These are phyloP conservation scores for Jamesozyma piceae DNA, from an alignment of 805 yeast genomes.

Conservation along the genomic window DNA sequence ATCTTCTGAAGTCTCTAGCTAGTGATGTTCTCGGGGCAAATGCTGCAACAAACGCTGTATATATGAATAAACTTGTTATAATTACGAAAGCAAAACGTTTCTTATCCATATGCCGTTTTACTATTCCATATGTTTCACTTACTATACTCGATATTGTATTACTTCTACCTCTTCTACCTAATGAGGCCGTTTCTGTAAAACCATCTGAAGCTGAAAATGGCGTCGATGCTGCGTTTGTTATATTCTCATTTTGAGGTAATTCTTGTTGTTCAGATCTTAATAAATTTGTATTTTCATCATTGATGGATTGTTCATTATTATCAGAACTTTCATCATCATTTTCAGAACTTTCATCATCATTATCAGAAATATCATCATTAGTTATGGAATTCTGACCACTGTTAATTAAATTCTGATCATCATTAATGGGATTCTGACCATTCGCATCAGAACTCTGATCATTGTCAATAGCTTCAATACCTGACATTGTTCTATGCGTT, in stretches of 20 bases:
- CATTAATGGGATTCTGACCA: too few relatives aligned
- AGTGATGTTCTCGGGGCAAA: slow-evolving; percentile 81
- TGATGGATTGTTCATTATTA: too few relatives aligned
- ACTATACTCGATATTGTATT: slow-evolving; percentile 24
- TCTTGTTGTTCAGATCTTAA: too few relatives aligned
- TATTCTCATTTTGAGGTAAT: too few relatives aligned
- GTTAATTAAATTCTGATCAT: too few relatives aligned
- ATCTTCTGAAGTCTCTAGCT: slow-evolving; percentile 66
- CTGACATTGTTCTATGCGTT: too few relatives aligned
- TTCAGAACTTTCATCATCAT: not conserved
- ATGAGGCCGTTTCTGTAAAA: not conserved
- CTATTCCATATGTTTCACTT: slow-evolving; percentile 19
- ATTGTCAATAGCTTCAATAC: too few relatives aligned
- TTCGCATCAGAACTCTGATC: too few relatives aligned
- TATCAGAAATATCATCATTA: not conserved
- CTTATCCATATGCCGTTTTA: slow-evolving; percentile 26
- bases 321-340: not conserved
- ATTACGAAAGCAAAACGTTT: slow-evolving; percentile 20
- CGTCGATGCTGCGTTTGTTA: too few relatives aligned
- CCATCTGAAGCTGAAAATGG: not conserved
- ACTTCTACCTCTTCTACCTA: slow-evolving; percentile 19
- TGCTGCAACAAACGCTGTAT: slow-evolving; percentile 48
- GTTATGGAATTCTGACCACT: too few relatives aligned
- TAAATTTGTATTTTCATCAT: too few relatives aligned
- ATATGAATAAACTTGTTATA: slow-evolving; percentile 19